These are phyloP conservation scores for Kockovaella imperatae DNA, from an alignment of 768 basidiomycete genomes.

Conservation along the genomic window DNA sequence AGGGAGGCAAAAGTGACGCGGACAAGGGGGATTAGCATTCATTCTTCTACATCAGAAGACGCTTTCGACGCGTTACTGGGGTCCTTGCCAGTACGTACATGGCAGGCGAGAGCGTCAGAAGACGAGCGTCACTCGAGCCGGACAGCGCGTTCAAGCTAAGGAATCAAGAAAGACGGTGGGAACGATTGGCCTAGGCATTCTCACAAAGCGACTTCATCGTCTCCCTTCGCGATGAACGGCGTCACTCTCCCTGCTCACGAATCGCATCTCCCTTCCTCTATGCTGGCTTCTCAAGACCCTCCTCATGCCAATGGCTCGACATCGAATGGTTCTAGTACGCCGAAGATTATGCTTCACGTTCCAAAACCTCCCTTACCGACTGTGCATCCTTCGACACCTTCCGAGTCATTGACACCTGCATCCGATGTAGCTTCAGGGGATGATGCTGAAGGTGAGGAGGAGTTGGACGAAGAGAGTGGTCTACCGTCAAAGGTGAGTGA, in stretches of 20 bases:
- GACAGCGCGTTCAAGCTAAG: too few species aligned
- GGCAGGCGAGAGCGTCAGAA: too few species aligned
- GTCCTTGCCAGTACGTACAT: too few species aligned
- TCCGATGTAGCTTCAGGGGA: slow-evolving; percentile 15
- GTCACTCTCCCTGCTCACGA: too few species aligned
- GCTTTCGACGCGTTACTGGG: too few species aligned
- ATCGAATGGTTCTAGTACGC: slow-evolving; percentile 5
- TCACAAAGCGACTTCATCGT: not conserved
- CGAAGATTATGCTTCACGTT: slow-evolving; percentile 11
- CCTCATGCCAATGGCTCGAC: not conserved
- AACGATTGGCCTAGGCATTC: not conserved
- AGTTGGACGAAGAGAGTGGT: not conserved
- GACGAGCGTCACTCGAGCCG: too few species aligned
- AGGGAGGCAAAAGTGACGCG: too few species aligned
- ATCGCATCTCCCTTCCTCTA: slow-evolving; percentile 21
- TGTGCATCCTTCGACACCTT: slow-evolving; percentile 4
- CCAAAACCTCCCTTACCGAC: slow-evolving; percentile 6
- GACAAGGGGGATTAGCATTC: too few species aligned
- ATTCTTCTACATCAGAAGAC: too few species aligned
- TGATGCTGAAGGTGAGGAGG: slow-evolving; percentile 19
- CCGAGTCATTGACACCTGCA: slow-evolving; percentile 27
- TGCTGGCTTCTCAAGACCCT: slow-evolving; percentile 12
- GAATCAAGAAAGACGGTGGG: too few species aligned
- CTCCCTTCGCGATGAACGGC: slow-evolving; percentile 9
- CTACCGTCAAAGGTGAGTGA: not conserved